phyloP scores from a whole-genome alignment of 106 monocot genomes.

The Amphibolis antarctica region DNA sequence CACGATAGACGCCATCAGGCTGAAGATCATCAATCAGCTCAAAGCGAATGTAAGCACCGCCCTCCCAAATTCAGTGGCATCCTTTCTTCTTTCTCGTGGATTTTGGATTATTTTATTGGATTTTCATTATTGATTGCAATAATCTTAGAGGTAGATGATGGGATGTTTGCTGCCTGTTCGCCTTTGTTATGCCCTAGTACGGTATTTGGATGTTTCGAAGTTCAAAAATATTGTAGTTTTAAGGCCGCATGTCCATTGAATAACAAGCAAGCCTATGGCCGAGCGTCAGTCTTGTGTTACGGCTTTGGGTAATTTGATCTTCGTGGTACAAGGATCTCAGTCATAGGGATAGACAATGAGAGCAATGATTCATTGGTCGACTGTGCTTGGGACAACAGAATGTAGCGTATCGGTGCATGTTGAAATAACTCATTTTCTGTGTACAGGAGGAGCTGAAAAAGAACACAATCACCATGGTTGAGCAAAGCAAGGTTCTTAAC shows the following conservation, averaged over 20 bases:
- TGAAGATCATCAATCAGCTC: constrained; percentile 97
- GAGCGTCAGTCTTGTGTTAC: too few relatives aligned
- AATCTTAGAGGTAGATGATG: too few relatives aligned
- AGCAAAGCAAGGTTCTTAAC: constrained; percentile 93
- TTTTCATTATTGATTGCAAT: too few relatives aligned
- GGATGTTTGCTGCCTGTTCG: too few relatives aligned
- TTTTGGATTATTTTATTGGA: too few relatives aligned
- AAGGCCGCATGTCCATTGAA: too few relatives aligned
- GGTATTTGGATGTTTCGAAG: too few relatives aligned
- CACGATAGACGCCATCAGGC: constrained; percentile 75
- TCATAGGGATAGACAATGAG: neutral
- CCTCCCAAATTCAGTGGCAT: neutral
- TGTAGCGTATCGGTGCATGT: neutral
- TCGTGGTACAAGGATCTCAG: neutral
- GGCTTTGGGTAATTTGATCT: neutral
- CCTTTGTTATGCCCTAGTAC: too few relatives aligned
- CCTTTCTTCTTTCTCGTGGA: too few relatives aligned
- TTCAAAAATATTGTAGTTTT: too few relatives aligned
- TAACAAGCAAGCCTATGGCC: too few relatives aligned
- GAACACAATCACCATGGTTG: constrained; percentile 87
- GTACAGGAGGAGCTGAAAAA: constrained; percentile 90
- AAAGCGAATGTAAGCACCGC: constrained; percentile 73
- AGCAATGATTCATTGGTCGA: neutral
- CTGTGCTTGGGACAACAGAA: neutral
- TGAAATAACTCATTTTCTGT: constrained; percentile 2